Conservation (phyloP, 169 alveolate species). For the Cardiosporidium cionae region DNA sequence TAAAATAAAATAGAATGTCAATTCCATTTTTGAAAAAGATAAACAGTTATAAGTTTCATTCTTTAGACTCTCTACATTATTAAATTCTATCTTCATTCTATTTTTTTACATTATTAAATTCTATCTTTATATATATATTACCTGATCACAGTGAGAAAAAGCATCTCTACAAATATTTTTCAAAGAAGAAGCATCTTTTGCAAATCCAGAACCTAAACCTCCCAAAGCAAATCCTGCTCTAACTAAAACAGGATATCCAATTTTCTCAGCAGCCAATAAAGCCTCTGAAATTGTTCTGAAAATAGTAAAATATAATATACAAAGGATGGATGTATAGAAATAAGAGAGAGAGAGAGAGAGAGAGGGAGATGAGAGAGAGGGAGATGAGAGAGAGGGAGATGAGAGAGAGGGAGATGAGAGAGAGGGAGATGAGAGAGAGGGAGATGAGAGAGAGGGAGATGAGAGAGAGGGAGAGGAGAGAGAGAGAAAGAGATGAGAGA, state of each 20-base stretch:
- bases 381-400: neutral
- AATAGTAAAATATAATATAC: too few relatives aligned
- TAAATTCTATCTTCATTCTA: neutral
- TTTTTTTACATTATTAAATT: neutral
- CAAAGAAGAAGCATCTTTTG: constrained; percentile 60
- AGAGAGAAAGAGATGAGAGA: too few relatives aligned
- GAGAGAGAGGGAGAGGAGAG: too few relatives aligned
- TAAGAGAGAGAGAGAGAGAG: neutral
- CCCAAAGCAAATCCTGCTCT: constrained; percentile 71
- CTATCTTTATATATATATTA: neutral
- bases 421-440: too few relatives aligned
- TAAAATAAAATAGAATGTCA: neutral
- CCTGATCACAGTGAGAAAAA: constrained; percentile 47
- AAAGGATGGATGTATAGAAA: neutral
- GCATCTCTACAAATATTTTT: constrained; percentile 43
- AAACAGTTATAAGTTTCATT: neutral
- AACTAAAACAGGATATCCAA: constrained; percentile 78
- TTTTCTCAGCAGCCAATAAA: constrained; percentile 51
- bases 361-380: neutral
- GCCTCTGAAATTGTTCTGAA: constrained; percentile 48
- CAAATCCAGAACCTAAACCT: constrained; percentile 65
- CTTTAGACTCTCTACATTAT: neutral
- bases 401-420: neutral
- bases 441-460: too few relatives aligned
- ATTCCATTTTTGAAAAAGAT: neutral